Conservation (phyloP, 2,329 filamentous ascomycete genomes). For the Verticillium tricorpus region DNA sequence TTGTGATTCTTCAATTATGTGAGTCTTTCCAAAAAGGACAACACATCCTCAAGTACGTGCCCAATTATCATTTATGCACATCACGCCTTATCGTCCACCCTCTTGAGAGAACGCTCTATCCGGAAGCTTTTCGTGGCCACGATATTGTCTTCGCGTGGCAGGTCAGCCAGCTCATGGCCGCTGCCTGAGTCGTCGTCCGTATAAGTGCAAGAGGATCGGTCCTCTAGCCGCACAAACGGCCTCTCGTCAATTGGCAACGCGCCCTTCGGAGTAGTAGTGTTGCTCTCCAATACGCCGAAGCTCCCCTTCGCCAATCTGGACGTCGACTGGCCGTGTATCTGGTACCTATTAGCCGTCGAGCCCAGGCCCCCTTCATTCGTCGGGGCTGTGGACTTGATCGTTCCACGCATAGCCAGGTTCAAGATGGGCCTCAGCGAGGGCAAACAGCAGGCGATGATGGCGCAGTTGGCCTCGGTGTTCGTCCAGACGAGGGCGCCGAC, state of each 20-base stretch:
- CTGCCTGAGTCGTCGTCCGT: neutral
- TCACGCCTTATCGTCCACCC: neutral
- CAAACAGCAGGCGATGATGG: slow-evolving; percentile 12
- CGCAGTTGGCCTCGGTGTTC: slow-evolving; percentile 17
- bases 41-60: too few species aligned
- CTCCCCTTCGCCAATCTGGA: neutral
- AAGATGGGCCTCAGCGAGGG: slow-evolving; percentile 3
- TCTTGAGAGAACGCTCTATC: neutral
- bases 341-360: neutral
- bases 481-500: slow-evolving; percentile 16
- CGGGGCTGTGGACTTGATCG: neutral
- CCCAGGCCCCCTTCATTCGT: neutral
- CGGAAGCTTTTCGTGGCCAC: neutral
- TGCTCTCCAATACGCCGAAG: neutral
- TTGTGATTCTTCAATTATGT: too few species aligned
- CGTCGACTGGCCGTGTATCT: neutral
- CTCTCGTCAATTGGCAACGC: neutral
- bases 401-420: neutral
- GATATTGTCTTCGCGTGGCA: neutral
- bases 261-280: neutral
- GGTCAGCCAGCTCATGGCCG: neutral
- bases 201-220: neutral
- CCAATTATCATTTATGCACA: too few species aligned
- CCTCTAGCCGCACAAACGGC: neutral
- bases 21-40: too few species aligned